Base-by-base conservation (phyloP, 164 flowering plant species). In the Vitis amurensis region DNA sequence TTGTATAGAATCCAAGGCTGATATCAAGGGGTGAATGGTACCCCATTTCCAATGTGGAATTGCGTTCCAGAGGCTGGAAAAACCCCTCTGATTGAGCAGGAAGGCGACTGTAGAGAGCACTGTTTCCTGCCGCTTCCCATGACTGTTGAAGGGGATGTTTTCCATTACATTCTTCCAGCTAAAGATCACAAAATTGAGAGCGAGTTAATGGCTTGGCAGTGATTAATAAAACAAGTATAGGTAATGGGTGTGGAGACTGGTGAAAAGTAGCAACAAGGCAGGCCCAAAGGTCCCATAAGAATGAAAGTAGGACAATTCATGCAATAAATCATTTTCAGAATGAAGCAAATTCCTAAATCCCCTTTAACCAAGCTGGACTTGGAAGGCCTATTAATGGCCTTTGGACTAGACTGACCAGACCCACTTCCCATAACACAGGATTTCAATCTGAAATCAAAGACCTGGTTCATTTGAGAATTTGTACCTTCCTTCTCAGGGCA, bases 41-140 rank as follows among this genome's bases (percentile, higher is more conserved):
- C 90, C 88, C 86, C 30, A 81, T 79, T 61, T 77, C 83, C 69
- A 76, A 67, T 8, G 64, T 67, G 58, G 84, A 55, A 64, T 73
- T 84, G 81, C 70, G 61, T 6, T 65, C 74, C 58, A 82, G 56
- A 14, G 86, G 85, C 13, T 86, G 84, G 61, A 77, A 82, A 63
- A 82, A 82, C 0, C 71, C 84, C 17, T 84, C 81, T 23, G 86
- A 74, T 9, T 79, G 78, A 62, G 77, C 57, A 19, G 62, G 79
- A 12, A 70, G 76, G 52, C 62, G 77, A 48, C 61, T 31, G 37
- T 76, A 84, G 3, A 67, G 62, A 5, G 76, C 64, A 68, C 23
- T 70, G 68, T 58, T 58, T 27, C 69, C 79, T 2, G 68, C 76
- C 7, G 67, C 75, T 68, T 81, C 82, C 89, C 87, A 86, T 15